Evolutionary conservation across 2,329 filamentous ascomycete genomes (phyloP), one percentile per base, ranked within the genome.

Genomic region (Talaromyces sp.): DNA sequence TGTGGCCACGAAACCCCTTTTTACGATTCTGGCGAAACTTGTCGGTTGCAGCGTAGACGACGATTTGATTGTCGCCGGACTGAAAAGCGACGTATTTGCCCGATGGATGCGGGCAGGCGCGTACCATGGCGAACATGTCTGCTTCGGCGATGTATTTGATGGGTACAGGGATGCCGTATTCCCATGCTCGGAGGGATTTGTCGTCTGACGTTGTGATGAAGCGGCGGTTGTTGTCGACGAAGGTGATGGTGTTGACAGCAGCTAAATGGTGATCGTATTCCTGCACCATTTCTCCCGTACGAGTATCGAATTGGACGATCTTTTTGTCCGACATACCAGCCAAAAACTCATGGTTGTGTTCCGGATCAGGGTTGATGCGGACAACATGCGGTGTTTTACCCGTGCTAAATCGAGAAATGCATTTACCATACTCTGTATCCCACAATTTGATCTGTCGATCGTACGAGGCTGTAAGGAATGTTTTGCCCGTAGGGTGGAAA

Each of bases 141-240:
- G 94, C 93, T 76, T 99, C 95, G 31, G 94, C 94, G 73, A 97
- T 96, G 81, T 96, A 96, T 77, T 97, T 98, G 84, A 99, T 98
- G 0, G 95, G 95, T 0, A 99, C 95, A 1, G 95, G 95, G 71
- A 99, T 98, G 71, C 93, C 92, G 82, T 96, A 98, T 79, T 99
- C 96, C 96, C 96, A 99, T 0, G 94, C 94, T 67, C 95, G 90
- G 27, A 99, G 85, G 8, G 90, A 94, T 78, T 97, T 97, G 82
- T 99, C 95, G 82, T 99, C 95, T 0, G 92, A 96, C 0, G 96
- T 99, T 31, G 94, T 96, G 82, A 99, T 95, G 84, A 99, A 99
- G 47, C 96, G 90, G 41, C 94, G 88, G 77, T 93, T 92, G 66
- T 96, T 89, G 76, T 99, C 95, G 70, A 96, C 92, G 78, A 98